Evolutionary conservation across 352 stramenopile genomes (phyloP), one percentile per base, ranked within the genome.

Genomic region (Phytophthora vignae): DNA sequence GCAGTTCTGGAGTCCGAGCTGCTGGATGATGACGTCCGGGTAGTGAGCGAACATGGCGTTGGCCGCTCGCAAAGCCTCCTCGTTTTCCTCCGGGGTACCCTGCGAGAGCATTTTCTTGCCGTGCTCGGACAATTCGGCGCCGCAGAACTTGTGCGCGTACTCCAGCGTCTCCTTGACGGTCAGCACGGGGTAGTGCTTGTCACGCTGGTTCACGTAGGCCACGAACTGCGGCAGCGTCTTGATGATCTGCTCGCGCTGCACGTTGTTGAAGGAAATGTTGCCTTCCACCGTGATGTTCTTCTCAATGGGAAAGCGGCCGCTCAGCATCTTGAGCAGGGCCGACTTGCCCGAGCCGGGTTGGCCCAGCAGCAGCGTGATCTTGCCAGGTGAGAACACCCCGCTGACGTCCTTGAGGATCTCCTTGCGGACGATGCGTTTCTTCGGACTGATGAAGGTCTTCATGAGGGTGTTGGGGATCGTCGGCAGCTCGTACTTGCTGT

Each of bases 121-220:
- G 4, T 55, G 63, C 12, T 65, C 40, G 12, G 65, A 54, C 10
- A 85, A 22, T 15, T 82, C 54, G 10, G 64, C 68, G 6, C 76
- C 77, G 46, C 64, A 82, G 52, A 74, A 85, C 14, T 50, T 33
- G 67, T 87, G 64, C 1, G 83, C 77, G 55, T 88, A 90, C 54
- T 80, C 53, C 1, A 90, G 69, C 27, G 83, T 90, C 65, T 90
- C 83, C 53, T 78, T 72, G 14, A 88, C 82, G 0, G 82, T 86
- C 12, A 90, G 67, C 11, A 64, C 83, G 4, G 83, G 74, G 12
- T 81, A 85, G 59, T 90, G 83, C 36, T 83, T 79, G 61, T 89
- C 81, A 2, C 53, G 67, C 55, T 91, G 81, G 46, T 55, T 70
- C 53, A 87, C 79, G 68, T 90, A 90, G 11, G 80, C 50, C n/a